These are phyloP conservation scores for Volvox africanus DNA, from an alignment of 139 green algal genomes.

Conservation along the genomic window DNA sequence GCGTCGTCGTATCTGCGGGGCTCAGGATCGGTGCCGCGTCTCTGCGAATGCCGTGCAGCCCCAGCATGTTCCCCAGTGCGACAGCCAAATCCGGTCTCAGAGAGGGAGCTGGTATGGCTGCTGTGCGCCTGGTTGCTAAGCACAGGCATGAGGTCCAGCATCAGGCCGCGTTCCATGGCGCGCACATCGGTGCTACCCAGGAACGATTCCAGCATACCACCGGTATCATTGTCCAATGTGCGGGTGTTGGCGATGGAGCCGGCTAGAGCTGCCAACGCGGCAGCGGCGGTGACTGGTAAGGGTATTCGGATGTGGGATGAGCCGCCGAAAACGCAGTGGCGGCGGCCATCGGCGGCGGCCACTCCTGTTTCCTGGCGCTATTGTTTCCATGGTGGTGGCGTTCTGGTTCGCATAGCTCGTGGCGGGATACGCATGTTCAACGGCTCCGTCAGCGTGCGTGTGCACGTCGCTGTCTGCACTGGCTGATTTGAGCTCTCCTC, in stretches of 20 bases:
- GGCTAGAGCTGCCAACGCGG: too few species aligned
- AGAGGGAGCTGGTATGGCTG: background rate
- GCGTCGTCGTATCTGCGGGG: too few species aligned
- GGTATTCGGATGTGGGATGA: too few species aligned
- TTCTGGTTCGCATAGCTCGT: too few species aligned
- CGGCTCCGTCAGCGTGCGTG: too few species aligned
- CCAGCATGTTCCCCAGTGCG: background rate
- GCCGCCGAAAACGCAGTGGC: too few species aligned
- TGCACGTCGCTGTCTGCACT: too few species aligned
- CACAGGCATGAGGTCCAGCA: background rate
- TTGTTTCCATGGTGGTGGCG: too few species aligned
- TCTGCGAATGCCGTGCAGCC: background rate
- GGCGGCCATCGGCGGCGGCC: too few species aligned
- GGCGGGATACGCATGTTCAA: too few species aligned
- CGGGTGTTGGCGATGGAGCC: background rate
- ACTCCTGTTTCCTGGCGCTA: too few species aligned
- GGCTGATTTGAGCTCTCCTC: too few species aligned
- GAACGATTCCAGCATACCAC: background rate
- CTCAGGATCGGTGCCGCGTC: background rate
- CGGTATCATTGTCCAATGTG: background rate
- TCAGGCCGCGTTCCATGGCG: background rate
- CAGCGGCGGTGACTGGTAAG: background rate
- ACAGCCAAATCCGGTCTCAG: background rate
- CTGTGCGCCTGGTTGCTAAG: background rate
- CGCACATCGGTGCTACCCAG: background rate